Percentiles rank a stretch among this genome's conserved stretches.
These are phyloP conservation scores for Cystofilobasidium capitatum DNA, from an alignment of 768 basidiomycete genomes.

Conservation along the genomic window DNA sequence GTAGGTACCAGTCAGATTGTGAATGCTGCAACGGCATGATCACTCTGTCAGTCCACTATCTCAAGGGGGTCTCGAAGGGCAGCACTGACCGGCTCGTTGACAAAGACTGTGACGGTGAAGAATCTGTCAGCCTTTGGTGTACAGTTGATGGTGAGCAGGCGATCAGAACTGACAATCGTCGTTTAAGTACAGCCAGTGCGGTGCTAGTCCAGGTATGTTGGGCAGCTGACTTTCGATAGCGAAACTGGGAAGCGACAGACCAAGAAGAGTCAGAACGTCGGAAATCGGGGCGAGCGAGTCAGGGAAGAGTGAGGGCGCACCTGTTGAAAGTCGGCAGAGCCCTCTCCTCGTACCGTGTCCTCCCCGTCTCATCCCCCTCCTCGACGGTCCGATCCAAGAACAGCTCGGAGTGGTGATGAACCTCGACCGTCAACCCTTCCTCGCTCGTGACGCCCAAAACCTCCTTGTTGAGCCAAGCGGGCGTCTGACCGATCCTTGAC, in stretches of 20 bases:
- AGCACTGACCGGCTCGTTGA: conserved; percentile 3
- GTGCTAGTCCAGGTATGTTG: conserved; percentile 24
- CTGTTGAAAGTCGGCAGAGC: conserved; percentile 11
- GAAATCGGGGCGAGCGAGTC: background rate
- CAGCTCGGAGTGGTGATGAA: conserved; percentile 6
- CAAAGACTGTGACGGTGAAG: conserved; percentile 5
- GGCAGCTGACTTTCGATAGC: conserved; percentile 21
- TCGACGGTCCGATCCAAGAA: conserved; percentile 3
- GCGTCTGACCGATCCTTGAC: background rate
- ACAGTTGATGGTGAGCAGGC: too few species aligned
- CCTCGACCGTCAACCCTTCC: background rate
- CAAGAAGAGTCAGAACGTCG: background rate
- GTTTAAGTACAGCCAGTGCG: conserved; percentile 18
- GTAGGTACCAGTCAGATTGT: conserved; percentile 19
- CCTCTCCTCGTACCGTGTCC: background rate
- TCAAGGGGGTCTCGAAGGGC: too few species aligned
- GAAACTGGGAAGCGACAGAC: conserved; percentile 8
- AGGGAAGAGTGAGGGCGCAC: background rate
- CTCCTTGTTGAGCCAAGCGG: background rate
- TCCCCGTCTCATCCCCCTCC: background rate
- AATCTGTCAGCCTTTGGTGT: background rate
- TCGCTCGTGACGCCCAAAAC: background rate
- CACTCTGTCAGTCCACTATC: background rate
- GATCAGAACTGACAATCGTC: conserved; percentile 12
- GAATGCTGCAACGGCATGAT: background rate